Percentiles rank a stretch among this genome's conserved stretches.
Evolutionary conservation across 2,329 filamentous ascomycete species (phyloP).

Genomic region (Phialocephala subalpina): DNA sequence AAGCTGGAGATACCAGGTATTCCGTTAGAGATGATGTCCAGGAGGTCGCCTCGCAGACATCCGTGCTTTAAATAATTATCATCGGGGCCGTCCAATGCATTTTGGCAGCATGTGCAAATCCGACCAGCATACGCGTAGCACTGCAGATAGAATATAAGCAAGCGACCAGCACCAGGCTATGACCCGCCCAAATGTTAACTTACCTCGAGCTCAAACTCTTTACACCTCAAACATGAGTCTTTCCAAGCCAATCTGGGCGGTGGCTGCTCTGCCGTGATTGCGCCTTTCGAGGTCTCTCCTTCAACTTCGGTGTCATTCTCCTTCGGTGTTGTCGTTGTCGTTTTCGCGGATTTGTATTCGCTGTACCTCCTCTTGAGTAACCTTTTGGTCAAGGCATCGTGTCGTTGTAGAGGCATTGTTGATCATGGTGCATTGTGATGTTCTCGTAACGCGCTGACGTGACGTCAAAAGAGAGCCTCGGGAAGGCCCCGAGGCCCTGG

Average conservation of each 20-base stretch:
- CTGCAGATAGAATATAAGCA: background rate
- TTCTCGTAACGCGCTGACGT: background rate
- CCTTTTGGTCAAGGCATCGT: constrained; percentile 1
- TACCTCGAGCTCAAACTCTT: background rate
- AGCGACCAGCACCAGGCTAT: background rate
- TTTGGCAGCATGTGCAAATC: background rate
- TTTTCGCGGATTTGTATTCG: background rate
- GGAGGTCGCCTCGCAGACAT: background rate
- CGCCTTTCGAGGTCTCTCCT: background rate
- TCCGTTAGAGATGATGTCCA: background rate
- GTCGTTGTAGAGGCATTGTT: constrained; percentile 1
- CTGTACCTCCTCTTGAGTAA: background rate
- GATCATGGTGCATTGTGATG: background rate
- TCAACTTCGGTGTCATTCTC: background rate
- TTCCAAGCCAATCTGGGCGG: background rate
- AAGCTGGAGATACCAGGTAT: background rate
- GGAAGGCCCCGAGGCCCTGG: background rate
- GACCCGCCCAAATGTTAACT: no score
- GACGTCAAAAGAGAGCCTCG: background rate
- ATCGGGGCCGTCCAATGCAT: background rate
- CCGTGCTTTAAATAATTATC: background rate
- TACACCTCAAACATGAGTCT: constrained; percentile 1
- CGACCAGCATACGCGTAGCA: background rate
- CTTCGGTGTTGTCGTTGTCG: background rate
- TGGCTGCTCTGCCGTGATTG: background rate